phyloP scores from a whole-genome alignment of 345 rosid species.

The Litchi chinensis region DNA sequence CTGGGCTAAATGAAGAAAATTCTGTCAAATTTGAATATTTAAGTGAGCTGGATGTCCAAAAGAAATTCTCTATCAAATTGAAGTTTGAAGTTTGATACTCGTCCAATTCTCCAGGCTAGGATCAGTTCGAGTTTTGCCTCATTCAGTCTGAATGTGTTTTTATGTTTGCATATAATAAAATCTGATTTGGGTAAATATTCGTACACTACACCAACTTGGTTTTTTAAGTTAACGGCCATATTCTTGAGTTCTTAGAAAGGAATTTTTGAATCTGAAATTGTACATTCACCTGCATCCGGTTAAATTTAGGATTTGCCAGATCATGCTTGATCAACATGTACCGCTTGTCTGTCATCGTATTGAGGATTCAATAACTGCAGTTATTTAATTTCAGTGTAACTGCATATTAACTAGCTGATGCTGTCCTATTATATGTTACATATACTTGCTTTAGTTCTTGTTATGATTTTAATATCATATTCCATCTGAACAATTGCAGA shows the following conservation, averaged over 20 bases:
- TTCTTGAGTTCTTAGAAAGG: not conserved
- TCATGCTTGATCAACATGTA: not conserved
- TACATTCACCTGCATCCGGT: not conserved
- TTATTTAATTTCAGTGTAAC: not conserved
- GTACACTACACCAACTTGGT: not conserved
- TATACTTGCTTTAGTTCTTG: conserved; percentile 3
- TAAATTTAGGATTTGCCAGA: not conserved
- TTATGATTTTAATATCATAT: conserved; percentile 13
- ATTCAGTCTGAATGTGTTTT: not conserved
- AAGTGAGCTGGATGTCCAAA: not conserved
- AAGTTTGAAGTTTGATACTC: not conserved
- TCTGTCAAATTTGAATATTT: not conserved
- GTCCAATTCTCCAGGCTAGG: conserved; percentile 2
- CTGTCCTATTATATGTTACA: not conserved
- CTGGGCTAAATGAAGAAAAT: not conserved
- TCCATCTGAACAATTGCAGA: conserved; percentile 48
- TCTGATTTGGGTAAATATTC: not conserved
- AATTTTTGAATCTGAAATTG: not conserved
- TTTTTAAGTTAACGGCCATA: not conserved
- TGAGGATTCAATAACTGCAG: not conserved
- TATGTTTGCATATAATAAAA: not conserved
- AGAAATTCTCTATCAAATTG: not conserved
- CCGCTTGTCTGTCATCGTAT: not conserved
- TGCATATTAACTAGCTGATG: not conserved
- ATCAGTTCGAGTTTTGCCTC: not conserved